Evolutionary conservation across 2,329 filamentous ascomycete genomes (phyloP).

Genomic region (Phaeosphaeriaceae sp.): DNA sequence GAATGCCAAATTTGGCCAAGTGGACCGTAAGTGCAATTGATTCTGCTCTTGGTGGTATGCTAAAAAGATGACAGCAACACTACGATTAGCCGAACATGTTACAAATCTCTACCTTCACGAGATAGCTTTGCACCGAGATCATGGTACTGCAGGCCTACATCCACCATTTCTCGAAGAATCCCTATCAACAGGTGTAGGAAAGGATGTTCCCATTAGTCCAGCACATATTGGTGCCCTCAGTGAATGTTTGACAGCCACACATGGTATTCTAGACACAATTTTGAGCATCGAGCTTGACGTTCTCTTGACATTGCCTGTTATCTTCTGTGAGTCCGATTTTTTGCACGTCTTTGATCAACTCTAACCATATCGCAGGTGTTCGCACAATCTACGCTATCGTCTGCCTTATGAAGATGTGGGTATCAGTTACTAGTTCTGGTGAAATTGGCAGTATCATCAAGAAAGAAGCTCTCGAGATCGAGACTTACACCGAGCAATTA

Average conservation of each 20-base stretch:
- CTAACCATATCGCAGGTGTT: conserved; percentile 48
- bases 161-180: conserved; percentile 53
- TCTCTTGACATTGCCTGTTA: conserved; percentile 52
- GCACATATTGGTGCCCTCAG: conserved; percentile 56
- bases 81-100: conserved; percentile 56
- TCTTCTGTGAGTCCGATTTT: conserved; percentile 47
- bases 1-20: conserved; percentile 47
- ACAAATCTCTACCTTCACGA: conserved; percentile 58
- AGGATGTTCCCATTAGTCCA: conserved; percentile 51
- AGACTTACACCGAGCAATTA: conserved; percentile 54
- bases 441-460: conserved; percentile 59
- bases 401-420: conserved; percentile 66
- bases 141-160: conserved; percentile 52
- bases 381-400: conserved; percentile 64
- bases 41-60: not conserved
- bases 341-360: conserved; percentile 14
- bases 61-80: conserved; percentile 37
- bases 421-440: conserved; percentile 57
- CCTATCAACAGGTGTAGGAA: conserved; percentile 46
- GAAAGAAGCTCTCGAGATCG: conserved; percentile 55
- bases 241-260: conserved; percentile 54
- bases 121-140: conserved; percentile 56
- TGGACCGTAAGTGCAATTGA: conserved; percentile 37
- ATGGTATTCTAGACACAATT: conserved; percentile 57
- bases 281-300: conserved; percentile 56